phyloP scores from a whole-genome alignment of 2,329 filamentous ascomycete species.

The Mycosphaerelloides madeirae region DNA sequence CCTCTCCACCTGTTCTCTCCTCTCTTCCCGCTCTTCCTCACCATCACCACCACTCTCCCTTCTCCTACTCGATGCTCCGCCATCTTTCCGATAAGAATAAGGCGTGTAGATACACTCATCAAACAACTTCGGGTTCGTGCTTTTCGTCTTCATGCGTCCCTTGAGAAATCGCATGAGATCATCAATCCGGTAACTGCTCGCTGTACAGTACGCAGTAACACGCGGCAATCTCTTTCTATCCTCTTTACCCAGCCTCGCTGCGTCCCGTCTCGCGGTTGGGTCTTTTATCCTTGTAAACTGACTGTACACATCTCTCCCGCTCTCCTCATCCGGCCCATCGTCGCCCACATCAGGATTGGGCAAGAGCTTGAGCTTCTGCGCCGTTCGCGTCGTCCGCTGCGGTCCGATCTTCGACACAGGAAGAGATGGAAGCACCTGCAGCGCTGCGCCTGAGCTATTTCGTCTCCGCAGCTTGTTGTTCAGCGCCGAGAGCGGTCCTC shows the following conservation, averaged over 20 bases:
- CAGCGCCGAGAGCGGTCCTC: conserved; percentile 67
- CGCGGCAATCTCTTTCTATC: conserved; percentile 81
- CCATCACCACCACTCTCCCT: conserved; percentile 17
- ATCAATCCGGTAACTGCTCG: conserved; percentile 86
- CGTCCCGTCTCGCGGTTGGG: conserved; percentile 84
- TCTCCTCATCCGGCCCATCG: conserved; percentile 77
- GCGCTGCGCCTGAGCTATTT: conserved; percentile 70
- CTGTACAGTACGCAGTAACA: conserved; percentile 95
- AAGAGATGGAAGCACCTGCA: conserved; percentile 38
- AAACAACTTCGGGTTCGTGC: conserved; percentile 83
- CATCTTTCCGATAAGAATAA: conserved; percentile 64
- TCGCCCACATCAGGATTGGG: conserved; percentile 82
- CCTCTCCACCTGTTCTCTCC: conserved; percentile 19
- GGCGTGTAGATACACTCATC: conserved; percentile 98
- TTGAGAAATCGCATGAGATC: conserved; percentile 87
- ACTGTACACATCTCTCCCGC: conserved; percentile 90
- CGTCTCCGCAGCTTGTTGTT: conserved; percentile 84
- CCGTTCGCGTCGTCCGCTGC: conserved; percentile 89
- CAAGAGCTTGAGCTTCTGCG: conserved; percentile 94
- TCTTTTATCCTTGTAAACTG: conserved; percentile 98
- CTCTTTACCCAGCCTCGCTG: conserved; percentile 85
- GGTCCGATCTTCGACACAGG: conserved; percentile 73
- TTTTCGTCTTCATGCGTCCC: conserved; percentile 69
- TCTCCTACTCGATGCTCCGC: conserved; percentile 21
- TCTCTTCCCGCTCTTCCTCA: conserved; percentile 15